phyloP scores from a whole-genome alignment of 2,329 filamentous ascomycete species.

The Arthrobotrys musiformis region DNA sequence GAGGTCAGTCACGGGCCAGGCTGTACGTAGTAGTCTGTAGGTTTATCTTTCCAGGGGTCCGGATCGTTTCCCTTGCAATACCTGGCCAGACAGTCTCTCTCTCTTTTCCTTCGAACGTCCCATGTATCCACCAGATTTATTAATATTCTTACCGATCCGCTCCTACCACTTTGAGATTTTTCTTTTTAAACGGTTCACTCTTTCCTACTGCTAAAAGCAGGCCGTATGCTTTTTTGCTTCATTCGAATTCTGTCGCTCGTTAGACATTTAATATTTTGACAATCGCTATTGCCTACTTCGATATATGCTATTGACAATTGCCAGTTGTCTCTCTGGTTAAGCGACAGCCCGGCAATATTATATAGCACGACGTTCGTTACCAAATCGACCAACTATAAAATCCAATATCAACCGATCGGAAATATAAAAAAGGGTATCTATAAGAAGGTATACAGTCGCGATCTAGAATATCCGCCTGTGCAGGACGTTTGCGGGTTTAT shows the following conservation, averaged over 20 bases:
- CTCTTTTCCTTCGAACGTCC: neutral
- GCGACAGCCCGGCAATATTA: neutral
- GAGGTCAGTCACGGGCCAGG: constrained; percentile 27
- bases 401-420: neutral
- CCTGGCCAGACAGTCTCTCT: no score
- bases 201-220: constrained; percentile 26
- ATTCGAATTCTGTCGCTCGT: constrained; percentile 14
- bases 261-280: neutral
- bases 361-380: neutral
- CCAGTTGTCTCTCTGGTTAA: neutral
- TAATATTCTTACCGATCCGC: constrained; percentile 42
- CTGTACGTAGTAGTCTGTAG: neutral
- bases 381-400: neutral
- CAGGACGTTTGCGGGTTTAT: constrained; percentile 38
- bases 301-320: constrained; percentile 6
- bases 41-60: constrained; percentile 19
- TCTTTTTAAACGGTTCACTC: constrained; percentile 16
- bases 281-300: neutral
- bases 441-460: neutral
- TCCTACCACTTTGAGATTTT: constrained; percentile 49
- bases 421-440: neutral
- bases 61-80: constrained; percentile 14
- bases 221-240: constrained; percentile 1
- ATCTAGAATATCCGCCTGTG: constrained; percentile 25
- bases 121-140: constrained; percentile 17